A percentile compares a stretch with the other conserved stretches of the same genome.
These are phyloP conservation scores for Pseudogymnoascus sp. DNA, from an alignment of 2,329 filamentous ascomycete species.

Conservation along the genomic window DNA sequence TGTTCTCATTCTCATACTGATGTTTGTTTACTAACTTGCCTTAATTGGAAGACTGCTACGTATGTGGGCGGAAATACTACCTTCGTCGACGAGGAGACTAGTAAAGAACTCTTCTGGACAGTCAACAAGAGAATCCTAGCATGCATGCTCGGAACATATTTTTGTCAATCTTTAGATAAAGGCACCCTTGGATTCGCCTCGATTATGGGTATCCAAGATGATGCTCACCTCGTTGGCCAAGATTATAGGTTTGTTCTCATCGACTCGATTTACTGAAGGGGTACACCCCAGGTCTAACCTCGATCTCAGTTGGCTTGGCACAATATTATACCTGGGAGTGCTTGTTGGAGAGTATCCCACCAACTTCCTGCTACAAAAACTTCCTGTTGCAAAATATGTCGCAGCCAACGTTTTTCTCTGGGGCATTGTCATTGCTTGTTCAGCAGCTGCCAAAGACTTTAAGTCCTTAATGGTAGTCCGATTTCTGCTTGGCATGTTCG, in stretches of 20 bases:
- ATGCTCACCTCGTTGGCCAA: slow-evolving; percentile 23
- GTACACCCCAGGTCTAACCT: slow-evolving; percentile 8
- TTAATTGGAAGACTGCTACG: slow-evolving; percentile 9
- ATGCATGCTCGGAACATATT: slow-evolving; percentile 45
- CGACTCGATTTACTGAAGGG: slow-evolving; percentile 7
- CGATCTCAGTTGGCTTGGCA: slow-evolving; percentile 20
- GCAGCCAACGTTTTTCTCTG: slow-evolving; percentile 14
- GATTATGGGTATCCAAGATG: slow-evolving; percentile 23
- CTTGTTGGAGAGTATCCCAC: slow-evolving; percentile 33
- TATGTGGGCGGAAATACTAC: slow-evolving; percentile 10
- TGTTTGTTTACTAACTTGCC: background rate
- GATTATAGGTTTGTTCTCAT: slow-evolving; percentile 18
- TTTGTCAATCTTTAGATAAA: slow-evolving; percentile 32
- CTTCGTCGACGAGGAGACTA: slow-evolving; percentile 40
- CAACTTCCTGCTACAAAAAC: slow-evolving; percentile 30
- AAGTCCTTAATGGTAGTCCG: slow-evolving; percentile 17
- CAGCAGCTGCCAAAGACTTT: slow-evolving; percentile 16
- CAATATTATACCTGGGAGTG: slow-evolving; percentile 22
- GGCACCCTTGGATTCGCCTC: slow-evolving; percentile 24
- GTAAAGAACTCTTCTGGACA: slow-evolving; percentile 41
- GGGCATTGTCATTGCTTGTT: slow-evolving; percentile 14
- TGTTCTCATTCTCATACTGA: background rate
- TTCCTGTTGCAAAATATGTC: slow-evolving; percentile 32
- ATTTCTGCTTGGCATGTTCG: slow-evolving; percentile 24
- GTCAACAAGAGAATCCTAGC: slow-evolving; percentile 42